A percentile compares a stretch with the other conserved stretches of the same genome.
Evolutionary conservation across 2,329 filamentous ascomycete genomes (phyloP).

Genomic region (Nothomitra cinnamomea): DNA sequence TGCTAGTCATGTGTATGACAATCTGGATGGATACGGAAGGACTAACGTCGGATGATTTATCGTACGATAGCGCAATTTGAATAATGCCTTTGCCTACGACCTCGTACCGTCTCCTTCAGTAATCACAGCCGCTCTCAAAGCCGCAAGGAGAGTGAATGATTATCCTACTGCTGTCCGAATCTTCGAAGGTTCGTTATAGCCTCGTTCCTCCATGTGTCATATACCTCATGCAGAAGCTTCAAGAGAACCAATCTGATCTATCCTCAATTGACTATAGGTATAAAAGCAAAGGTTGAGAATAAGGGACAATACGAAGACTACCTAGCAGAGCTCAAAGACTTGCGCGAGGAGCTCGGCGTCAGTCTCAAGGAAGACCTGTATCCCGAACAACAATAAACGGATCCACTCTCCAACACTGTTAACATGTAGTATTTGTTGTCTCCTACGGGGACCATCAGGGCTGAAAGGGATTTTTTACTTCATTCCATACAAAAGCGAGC

Average conservation of each 20-base stretch:
- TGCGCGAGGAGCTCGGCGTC: conserved; percentile 88
- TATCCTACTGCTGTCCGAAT: conserved; percentile 95
- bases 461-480: background rate
- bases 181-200: conserved; percentile 69
- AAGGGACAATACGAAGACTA: conserved; percentile 94
- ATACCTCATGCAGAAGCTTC: no score
- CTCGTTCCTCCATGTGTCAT: background rate
- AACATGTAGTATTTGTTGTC: background rate
- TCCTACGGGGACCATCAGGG: background rate
- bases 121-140: conserved; percentile 77
- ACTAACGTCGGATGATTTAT: background rate
- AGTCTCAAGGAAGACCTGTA: conserved; percentile 22
- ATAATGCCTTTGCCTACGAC: conserved; percentile 99
- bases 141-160: conserved; percentile 92
- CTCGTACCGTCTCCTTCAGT: conserved; percentile 89
- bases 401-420: background rate
- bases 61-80: conserved; percentile 60
- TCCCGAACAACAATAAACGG: conserved; percentile 12
- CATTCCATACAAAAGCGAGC: background rate
- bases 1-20: no score
- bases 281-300: conserved; percentile 99
- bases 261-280: conserved; percentile 37
- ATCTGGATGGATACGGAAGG: background rate
- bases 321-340: conserved; percentile 76
- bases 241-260: conserved; percentile 6